Conservation (phyloP, 257 asterid species). For the Solanum chiquidenum region DNA sequence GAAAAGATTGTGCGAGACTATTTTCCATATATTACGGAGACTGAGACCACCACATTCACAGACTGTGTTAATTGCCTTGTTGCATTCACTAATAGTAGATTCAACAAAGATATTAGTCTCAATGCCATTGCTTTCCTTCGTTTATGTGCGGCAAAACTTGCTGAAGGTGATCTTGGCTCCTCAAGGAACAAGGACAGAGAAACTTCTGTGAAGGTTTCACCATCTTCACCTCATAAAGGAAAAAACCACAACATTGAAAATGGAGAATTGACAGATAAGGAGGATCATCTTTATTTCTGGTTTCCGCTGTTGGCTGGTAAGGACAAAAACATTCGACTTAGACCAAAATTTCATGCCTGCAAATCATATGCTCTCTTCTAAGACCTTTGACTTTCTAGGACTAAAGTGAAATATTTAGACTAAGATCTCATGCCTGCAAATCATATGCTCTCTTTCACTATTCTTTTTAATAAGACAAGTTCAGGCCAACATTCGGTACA, state of each 20-base stretch:
- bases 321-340: neutral
- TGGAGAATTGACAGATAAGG: slow-evolving; percentile 59
- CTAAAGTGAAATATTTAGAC: neutral
- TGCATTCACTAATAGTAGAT: slow-evolving; percentile 90
- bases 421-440: neutral
- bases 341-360: neutral
- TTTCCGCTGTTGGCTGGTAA: slow-evolving; percentile 97
- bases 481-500: neutral
- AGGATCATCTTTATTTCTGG: slow-evolving; percentile 92
- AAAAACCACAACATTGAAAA: slow-evolving; percentile 54
- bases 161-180: slow-evolving; percentile 78
- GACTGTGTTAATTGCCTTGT: slow-evolving; percentile 93
- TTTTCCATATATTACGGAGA: slow-evolving; percentile 95
- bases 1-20: slow-evolving; percentile 97
- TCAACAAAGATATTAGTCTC: slow-evolving; percentile 91
- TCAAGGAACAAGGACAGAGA: slow-evolving; percentile 31
- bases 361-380: neutral
- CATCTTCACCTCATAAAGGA: slow-evolving; percentile 56
- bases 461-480: neutral
- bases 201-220: slow-evolving; percentile 39
- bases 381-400: neutral
- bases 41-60: slow-evolving; percentile 94
- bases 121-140: slow-evolving; percentile 95
- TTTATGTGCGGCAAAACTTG: slow-evolving; percentile 93
- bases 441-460: neutral